Evolutionary conservation across 2,329 filamentous ascomycete species (phyloP).

Genomic region (Leptodontidium sp.): DNA sequence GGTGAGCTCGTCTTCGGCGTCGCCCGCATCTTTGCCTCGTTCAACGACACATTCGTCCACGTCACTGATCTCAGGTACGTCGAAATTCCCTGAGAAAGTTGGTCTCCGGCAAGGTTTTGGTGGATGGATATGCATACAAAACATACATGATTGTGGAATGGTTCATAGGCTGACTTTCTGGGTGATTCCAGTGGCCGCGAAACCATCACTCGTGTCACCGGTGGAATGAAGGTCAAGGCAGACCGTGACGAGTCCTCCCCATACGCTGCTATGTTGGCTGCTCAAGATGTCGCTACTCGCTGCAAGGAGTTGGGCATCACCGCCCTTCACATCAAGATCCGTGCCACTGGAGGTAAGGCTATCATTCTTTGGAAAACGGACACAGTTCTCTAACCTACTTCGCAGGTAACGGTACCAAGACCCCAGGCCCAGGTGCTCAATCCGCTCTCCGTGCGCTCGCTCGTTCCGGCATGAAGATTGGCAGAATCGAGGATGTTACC

Average conservation of each 20-base stretch:
- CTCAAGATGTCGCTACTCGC: conserved; percentile 93
- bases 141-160: conserved; percentile 44
- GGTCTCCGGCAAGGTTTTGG: conserved; percentile 23
- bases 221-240: conserved; percentile 99
- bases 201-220: conserved; percentile 99
- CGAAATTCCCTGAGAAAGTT: conserved; percentile 51
- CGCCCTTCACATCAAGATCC: conserved; percentile 99
- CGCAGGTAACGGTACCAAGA: conserved; percentile 98
- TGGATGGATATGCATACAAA: conserved; percentile 20
- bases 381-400: conserved; percentile 21
- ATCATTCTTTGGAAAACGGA: not conserved
- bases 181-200: conserved; percentile 92
- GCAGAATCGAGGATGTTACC: conserved; percentile 99
- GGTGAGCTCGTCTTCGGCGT: conserved; percentile 82
- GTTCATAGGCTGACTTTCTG: conserved; percentile 68
- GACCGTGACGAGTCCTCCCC: conserved; percentile 99
- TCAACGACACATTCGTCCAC: conserved; percentile 82
- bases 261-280: conserved; percentile 99
- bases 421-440: conserved; percentile 97
- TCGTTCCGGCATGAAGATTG: conserved; percentile 99
- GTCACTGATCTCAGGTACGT: conserved; percentile 97
- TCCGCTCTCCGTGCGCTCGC: conserved; percentile 98
- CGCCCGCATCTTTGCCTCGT: conserved; percentile 81
- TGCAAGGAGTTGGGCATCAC: conserved; percentile 89
- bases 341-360: conserved; percentile 88